A percentile compares a stretch with the other conserved stretches of the same genome.
These are phyloP conservation scores for Candida stauntonica DNA, from an alignment of 805 yeast species.

Conservation along the genomic window DNA sequence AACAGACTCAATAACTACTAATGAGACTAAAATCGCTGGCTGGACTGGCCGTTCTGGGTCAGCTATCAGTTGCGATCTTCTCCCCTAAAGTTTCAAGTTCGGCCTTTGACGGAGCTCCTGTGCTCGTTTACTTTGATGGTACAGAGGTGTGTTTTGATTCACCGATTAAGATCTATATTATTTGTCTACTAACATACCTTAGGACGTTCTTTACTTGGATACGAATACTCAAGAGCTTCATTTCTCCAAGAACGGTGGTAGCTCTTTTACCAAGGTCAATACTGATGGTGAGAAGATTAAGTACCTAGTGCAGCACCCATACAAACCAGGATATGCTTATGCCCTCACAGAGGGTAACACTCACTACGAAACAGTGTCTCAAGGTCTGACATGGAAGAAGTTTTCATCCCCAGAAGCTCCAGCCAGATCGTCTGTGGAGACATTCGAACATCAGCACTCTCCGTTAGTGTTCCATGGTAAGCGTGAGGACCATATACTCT, in stretches of 20 bases:
- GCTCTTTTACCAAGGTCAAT: constrained; percentile 36
- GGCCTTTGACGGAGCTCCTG: constrained; percentile 24
- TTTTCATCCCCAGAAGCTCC: constrained; percentile 31
- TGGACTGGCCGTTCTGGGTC: constrained; percentile 11
- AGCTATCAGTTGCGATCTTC: constrained; percentile 20
- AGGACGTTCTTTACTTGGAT: constrained; percentile 19
- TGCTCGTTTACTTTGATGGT: constrained; percentile 31
- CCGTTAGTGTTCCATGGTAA: constrained; percentile 37
- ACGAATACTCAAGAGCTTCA: constrained; percentile 31
- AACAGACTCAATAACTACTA: no score
- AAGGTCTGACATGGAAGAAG: constrained; percentile 39
- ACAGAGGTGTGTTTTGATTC: constrained; percentile 23
- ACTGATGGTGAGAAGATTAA: constrained; percentile 33
- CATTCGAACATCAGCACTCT: constrained; percentile 19
- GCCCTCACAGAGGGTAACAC: constrained; percentile 30
- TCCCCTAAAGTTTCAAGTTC: constrained; percentile 23
- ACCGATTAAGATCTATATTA: no score
- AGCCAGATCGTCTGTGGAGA: constrained; percentile 22
- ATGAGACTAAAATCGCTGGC: constrained; percentile 7
- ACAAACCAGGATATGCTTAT: constrained; percentile 34
- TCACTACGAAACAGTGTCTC: constrained; percentile 38
- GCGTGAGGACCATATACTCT: constrained; percentile 33
- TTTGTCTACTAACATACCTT: constrained; percentile 12
- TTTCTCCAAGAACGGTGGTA: constrained; percentile 46
- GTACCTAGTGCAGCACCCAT: constrained; percentile 35